phyloP scores from a whole-genome alignment of 1,139 yeast species.

The Suhomyces kunorum region DNA sequence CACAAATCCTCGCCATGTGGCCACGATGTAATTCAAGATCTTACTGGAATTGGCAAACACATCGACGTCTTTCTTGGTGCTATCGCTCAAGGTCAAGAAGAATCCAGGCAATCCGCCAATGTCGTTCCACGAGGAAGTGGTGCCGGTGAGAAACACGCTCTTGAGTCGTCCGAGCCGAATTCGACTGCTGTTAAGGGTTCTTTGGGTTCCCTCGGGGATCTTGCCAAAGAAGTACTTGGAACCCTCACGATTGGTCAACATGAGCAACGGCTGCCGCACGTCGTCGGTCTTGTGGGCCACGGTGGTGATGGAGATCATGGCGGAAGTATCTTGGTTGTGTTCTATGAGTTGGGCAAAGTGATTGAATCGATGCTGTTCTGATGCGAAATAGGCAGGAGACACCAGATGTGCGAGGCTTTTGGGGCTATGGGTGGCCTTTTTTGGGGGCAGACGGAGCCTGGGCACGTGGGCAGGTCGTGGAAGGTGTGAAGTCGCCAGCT shows the following conservation, averaged over 20 bases:
- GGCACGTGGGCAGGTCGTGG: not conserved
- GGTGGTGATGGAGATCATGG: conserved; percentile 43
- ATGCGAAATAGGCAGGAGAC: conserved; percentile 14
- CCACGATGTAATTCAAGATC: conserved; percentile 54
- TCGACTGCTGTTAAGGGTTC: conserved; percentile 59
- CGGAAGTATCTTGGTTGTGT: conserved; percentile 18
- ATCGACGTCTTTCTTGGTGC: conserved; percentile 56
- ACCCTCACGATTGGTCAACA: conserved; percentile 53
- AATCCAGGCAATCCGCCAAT: conserved; percentile 91
- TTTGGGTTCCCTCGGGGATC: conserved; percentile 82
- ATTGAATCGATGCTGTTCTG: conserved; percentile 14
- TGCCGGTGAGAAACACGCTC: conserved; percentile 76
- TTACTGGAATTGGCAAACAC: conserved; percentile 40
- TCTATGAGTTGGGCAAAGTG: conserved; percentile 19
- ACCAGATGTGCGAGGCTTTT: conserved; percentile 14
- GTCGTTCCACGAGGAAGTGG: conserved; percentile 61
- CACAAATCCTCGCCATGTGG: conserved; percentile 89
- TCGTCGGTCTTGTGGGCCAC: conserved; percentile 63
- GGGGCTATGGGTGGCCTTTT: not conserved
- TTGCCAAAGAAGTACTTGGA: conserved; percentile 75
- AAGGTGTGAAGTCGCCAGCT: conserved; percentile 1
- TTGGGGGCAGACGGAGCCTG: not conserved
- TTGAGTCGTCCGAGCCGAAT: conserved; percentile 56
- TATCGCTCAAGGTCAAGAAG: conserved; percentile 80
- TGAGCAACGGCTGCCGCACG: conserved; percentile 57